Evolutionary conservation across 73 alveolate genomes (phyloP), one percentile per base, ranked within the genome.

Genomic region (Effrenium voratum): DNA sequence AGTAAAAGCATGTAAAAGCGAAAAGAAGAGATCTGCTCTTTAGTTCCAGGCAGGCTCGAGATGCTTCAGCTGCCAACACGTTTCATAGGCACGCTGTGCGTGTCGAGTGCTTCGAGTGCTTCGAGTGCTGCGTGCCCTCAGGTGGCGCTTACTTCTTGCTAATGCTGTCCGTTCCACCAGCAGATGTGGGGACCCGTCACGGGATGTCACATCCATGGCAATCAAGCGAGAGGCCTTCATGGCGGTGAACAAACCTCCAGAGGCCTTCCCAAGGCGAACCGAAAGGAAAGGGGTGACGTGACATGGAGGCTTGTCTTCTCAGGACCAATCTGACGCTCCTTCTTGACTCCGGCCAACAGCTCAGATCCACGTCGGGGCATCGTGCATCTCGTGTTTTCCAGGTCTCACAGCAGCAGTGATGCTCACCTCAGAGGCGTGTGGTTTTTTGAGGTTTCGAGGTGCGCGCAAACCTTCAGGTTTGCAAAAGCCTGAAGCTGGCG

Each of bases 311-410:
- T 19, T 15, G 34, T 70, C 5, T 4, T 2, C 19, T 1, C 47
- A 87, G 95, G 95, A 87, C 95, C 30, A 87, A 87, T 43, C 44
- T 87, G 95, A 87, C 95, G 26, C 95, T 87, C 36, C 95, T 87
- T 1, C 70, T 87, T 10, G 95, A 87, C 84, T 87, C 95, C 3
- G 95, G 95, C 68, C 59, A 6, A 36, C 50, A 75, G 50, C 5
- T 8, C n/a, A 22, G 1, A 8, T 2, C 16, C 60, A 28, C 49
- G 34, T 72, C 24, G 4, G 36, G 32, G 22, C 6, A n/a, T 36
- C 32, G n/a, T 12, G 40, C 49, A 72, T 10, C 50, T 16, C 43
- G 26, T 52, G 13, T 41, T 50, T 41, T 12, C 13, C 19, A 87
- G 95, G 95, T 44, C 59, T 87, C 46, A 87, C 95, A 13, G 95